Percentiles rank a stretch among this genome's conserved stretches.
Evolutionary conservation across 2,329 filamentous ascomycete genomes (phyloP).

Genomic region (Cyphellophora attinorum): DNA sequence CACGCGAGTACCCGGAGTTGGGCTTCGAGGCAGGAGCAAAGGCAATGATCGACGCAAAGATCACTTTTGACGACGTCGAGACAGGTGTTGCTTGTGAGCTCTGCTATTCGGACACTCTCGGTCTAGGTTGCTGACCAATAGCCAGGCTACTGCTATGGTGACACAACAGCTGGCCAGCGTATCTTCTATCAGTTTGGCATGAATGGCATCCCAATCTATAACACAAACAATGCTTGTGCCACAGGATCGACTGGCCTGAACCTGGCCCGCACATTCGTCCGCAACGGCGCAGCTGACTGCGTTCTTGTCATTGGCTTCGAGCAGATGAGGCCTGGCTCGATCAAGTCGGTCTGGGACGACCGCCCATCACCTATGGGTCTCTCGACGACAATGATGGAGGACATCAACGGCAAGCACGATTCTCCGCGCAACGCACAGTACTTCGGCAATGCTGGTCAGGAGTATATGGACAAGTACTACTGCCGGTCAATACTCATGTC

Average conservation of each 20-base stretch:
- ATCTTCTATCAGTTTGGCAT: conserved; percentile 99
- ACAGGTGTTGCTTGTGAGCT: conserved; percentile 73
- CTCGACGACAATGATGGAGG: conserved; percentile 66
- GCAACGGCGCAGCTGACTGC: conserved; percentile 72
- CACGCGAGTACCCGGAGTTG: conserved; percentile 23
- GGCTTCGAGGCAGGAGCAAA: conserved; percentile 23
- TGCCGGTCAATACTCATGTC: conserved; percentile 3
- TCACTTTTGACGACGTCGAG: conserved; percentile 94
- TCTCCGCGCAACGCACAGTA: conserved; percentile 81
- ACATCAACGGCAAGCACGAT: conserved; percentile 69
- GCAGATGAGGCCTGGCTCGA: conserved; percentile 87
- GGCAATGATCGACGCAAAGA: conserved; percentile 59
- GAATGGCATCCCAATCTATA: conserved; percentile 92
- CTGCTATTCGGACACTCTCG: too few relatives aligned
- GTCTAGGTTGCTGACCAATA: too few relatives aligned
- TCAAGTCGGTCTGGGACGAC: conserved; percentile 78
- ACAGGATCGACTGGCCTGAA: conserved; percentile 83
- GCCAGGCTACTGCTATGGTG: conserved; percentile 78
- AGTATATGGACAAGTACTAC: conserved; percentile 92
- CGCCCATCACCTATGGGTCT: conserved; percentile 69
- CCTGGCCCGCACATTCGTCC: conserved; percentile 71
- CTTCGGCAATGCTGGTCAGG: conserved; percentile 85
- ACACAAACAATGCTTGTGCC: conserved; percentile 90
- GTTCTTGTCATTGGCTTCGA: conserved; percentile 91
- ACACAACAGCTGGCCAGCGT: conserved; percentile 87